Base-by-base conservation (phyloP, 1,284 basidiomycete genomes). In the Trametes hirsuta region DNA sequence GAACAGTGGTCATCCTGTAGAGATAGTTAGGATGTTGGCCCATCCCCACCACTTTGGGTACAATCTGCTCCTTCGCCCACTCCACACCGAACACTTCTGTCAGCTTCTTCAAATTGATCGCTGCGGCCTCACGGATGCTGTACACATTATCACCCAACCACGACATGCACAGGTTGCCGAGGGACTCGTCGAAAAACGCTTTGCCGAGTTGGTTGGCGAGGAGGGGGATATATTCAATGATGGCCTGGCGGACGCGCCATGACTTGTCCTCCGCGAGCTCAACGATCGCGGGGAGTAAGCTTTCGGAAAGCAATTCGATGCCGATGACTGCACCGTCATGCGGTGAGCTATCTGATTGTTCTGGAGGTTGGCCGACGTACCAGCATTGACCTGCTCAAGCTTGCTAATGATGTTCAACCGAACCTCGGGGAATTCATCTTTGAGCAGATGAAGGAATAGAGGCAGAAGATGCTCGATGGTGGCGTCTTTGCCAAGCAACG, bases 201-300 rank as follows among this genome's bases (percentile, higher is more conserved):
- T 96, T 95, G 59, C 97, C 97, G 55, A 99, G 86, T 75, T 99
- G 97, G 22, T 93, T 97, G 48, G 97, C 96, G 42, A 99, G 88
- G 22, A 99, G 86, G 22, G 82, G 97, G 77, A 88, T 98, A 79
- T 99, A 98, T 77, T 99, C 97, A 77, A 99, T 99, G 78, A 99
- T 99, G 14, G 97, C 97, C 78, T 99, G 97, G 68, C 97, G 91
- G 44, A 99, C 97, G 51, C 97, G 91, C 97, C 97, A 99, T 68
- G 98, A 98, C 78, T 99, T 99, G 82, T 99, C 97, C 77, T 99
- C 97, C 24, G 97, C 97, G 47, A 99, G 82, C 74, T 98, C 94
- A 68, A 99, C 94, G 68, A 99, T 99, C 36, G 97, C 97, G 8
- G 97, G 97, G 22, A 99, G 85, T 40, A 99, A 87, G 62, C 95